Percentiles rank a stretch among this genome's conserved stretches.
Evolutionary conservation across 148 eudicot genomes (phyloP).

Genomic region (Rhododendron ovatum): DNA sequence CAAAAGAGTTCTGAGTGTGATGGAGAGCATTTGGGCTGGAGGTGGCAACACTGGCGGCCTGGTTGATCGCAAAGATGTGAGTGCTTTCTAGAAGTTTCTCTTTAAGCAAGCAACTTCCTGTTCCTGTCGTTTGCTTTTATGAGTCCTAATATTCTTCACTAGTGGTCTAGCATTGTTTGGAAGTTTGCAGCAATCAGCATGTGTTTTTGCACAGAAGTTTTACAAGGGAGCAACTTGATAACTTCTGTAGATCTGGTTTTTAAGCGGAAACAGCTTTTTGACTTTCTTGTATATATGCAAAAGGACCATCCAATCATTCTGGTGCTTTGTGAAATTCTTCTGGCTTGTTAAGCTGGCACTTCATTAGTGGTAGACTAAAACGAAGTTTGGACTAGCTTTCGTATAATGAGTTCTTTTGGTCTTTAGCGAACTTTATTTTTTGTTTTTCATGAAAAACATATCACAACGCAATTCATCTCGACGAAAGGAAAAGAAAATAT

Average conservation of each 20-base stretch:
- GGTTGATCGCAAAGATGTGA: constrained; percentile 72
- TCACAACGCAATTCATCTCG: not conserved
- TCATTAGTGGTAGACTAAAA: not conserved
- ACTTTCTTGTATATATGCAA: not conserved
- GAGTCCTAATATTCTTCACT: not conserved
- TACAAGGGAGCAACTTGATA: not conserved
- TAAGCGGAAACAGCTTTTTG: not conserved
- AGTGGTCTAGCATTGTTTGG: constrained; percentile 5
- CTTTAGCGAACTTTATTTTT: not conserved
- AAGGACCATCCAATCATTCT: constrained; percentile 1
- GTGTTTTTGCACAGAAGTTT: not conserved
- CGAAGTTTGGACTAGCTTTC: not conserved
- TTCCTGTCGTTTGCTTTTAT: not conserved
- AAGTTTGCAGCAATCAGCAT: not conserved
- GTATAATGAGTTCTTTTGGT: not conserved
- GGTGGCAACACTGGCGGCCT: constrained; percentile 82
- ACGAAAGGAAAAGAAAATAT: not conserved
- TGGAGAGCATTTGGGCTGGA: constrained; percentile 78
- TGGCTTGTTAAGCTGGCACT: not conserved
- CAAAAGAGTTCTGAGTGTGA: constrained; percentile 56
- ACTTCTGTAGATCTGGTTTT: not conserved
- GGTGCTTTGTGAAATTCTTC: not conserved
- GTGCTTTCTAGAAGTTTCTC: constrained; percentile 22
- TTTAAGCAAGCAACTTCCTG: not conserved
- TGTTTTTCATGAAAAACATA: not conserved